A percentile compares a stretch with the other conserved stretches of the same genome.
Evolutionary conservation across 1,139 yeast genomes (phyloP).

Genomic region (Yamadazyma diddensiae): DNA sequence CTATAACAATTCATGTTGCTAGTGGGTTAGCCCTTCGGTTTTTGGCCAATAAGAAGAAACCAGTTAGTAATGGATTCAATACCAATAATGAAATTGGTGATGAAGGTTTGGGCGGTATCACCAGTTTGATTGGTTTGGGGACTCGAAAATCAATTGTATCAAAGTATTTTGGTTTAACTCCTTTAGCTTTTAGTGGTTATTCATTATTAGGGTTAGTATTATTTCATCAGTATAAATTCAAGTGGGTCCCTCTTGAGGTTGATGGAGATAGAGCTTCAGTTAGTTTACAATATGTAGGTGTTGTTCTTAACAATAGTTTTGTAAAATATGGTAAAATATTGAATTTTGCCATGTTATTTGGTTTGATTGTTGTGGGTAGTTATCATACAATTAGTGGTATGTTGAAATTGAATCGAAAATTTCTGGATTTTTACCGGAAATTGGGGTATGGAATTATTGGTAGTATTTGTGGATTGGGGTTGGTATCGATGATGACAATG

Average conservation of each 20-base stretch:
- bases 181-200: constrained; percentile 62
- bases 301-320: constrained; percentile 29
- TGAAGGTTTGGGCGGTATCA: constrained; percentile 60
- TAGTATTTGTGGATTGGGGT: constrained; percentile 22
- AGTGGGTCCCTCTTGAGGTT: constrained; percentile 47
- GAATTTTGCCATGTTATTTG: constrained; percentile 20
- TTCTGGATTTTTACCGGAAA: constrained; percentile 28
- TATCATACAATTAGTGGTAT: constrained; percentile 41
- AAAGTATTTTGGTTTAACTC: constrained; percentile 30
- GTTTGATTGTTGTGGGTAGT: constrained; percentile 22
- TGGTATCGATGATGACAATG: constrained; percentile 23
- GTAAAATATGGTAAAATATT: constrained; percentile 17
- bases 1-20: constrained; percentile 47
- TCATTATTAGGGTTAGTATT: constrained; percentile 42
- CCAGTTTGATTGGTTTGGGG: constrained; percentile 53
- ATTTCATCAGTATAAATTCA: constrained; percentile 47
- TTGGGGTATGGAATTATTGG: constrained; percentile 33
- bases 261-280: constrained; percentile 69
- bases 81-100: constrained; percentile 32
- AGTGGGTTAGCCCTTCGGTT: constrained; percentile 53
- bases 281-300: constrained; percentile 51
- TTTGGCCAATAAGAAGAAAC: constrained; percentile 14
- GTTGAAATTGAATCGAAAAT: constrained; percentile 28
- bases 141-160: constrained; percentile 45
- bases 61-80: constrained; percentile 12